Evolutionary conservation across 1,139 yeast species (phyloP).

Genomic region (Wickerhamiella pararugosa): DNA sequence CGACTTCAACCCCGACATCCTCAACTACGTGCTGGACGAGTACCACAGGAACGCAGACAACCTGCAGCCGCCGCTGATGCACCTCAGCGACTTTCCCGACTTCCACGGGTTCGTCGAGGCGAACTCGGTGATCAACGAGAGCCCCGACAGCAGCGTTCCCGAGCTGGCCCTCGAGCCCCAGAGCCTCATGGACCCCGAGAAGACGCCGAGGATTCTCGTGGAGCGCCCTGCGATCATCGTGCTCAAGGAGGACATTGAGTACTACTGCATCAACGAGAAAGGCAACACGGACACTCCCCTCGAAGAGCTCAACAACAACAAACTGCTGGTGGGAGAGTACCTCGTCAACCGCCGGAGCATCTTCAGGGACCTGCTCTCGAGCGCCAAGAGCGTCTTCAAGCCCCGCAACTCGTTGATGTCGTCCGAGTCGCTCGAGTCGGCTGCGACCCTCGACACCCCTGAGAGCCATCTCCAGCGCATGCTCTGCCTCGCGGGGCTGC

Average conservation of each 20-base stretch:
- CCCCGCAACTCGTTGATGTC: background rate
- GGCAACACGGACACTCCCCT: slow-evolving; percentile 37
- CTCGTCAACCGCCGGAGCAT: slow-evolving; percentile 44
- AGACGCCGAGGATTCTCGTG: slow-evolving; percentile 33
- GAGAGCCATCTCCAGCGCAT: slow-evolving; percentile 90
- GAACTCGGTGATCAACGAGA: slow-evolving; percentile 3
- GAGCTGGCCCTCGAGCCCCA: slow-evolving; percentile 7
- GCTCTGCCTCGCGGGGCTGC: slow-evolving; percentile 85
- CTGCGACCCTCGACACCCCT: slow-evolving; percentile 37
- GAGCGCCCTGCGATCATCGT: slow-evolving; percentile 87
- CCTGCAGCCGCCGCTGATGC: slow-evolving; percentile 13
- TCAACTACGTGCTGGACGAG: slow-evolving; percentile 61
- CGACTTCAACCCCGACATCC: slow-evolving; percentile 75
- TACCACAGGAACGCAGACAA: slow-evolving; percentile 34
- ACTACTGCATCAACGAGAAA: slow-evolving; percentile 43
- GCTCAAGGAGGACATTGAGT: slow-evolving; percentile 85
- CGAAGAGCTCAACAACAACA: slow-evolving; percentile 41
- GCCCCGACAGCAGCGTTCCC: slow-evolving; percentile 6
- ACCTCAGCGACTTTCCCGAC: slow-evolving; percentile 9
- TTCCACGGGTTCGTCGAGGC: slow-evolving; percentile 6
- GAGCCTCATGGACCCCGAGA: slow-evolving; percentile 5
- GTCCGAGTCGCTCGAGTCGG: background rate
- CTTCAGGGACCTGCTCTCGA: slow-evolving; percentile 43
- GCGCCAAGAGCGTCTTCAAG: slow-evolving; percentile 12
- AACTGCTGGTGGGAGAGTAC: slow-evolving; percentile 51